These are phyloP conservation scores for Helotiales sp. DNA, from an alignment of 2,329 filamentous ascomycete species.

Conservation along the genomic window DNA sequence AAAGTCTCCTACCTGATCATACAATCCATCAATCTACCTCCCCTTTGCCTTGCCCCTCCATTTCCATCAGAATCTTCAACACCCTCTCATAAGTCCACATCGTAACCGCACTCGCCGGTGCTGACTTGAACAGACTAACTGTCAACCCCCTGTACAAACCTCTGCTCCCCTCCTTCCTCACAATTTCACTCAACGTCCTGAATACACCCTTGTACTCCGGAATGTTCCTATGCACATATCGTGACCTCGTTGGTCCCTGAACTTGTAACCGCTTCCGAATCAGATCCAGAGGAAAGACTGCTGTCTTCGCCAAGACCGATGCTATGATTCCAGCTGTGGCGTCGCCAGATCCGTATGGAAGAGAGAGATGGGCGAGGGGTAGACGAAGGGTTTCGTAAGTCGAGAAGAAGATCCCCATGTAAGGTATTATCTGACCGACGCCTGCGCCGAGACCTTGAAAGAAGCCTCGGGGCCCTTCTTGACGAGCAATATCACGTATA, in stretches of 20 bases:
- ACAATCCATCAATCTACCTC: not conserved
- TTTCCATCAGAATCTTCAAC: constrained; percentile 46
- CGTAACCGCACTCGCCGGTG: constrained; percentile 76
- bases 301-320: constrained; percentile 83
- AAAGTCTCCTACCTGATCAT: not conserved
- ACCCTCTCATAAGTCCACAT: constrained; percentile 78
- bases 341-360: constrained; percentile 79
- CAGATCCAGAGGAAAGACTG: constrained; percentile 90
- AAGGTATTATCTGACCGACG: constrained; percentile 86
- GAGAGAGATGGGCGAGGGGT: constrained; percentile 57
- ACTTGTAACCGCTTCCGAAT: constrained; percentile 94
- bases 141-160: constrained; percentile 88
- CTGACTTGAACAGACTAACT: constrained; percentile 87
- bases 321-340: constrained; percentile 82
- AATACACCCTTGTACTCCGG: constrained; percentile 76
- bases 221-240: constrained; percentile 86
- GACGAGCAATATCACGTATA: constrained; percentile 70
- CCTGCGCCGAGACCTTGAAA: constrained; percentile 86
- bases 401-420: constrained; percentile 96
- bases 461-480: constrained; percentile 81
- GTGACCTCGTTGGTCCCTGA: constrained; percentile 81
- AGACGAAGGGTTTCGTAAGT: constrained; percentile 79
- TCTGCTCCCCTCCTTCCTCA: constrained; percentile 73
- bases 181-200: constrained; percentile 69
- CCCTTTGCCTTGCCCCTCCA: constrained; percentile 29